These are phyloP conservation scores for Diplodia seriata DNA, from an alignment of 2,329 filamentous ascomycete species.

Conservation along the genomic window DNA sequence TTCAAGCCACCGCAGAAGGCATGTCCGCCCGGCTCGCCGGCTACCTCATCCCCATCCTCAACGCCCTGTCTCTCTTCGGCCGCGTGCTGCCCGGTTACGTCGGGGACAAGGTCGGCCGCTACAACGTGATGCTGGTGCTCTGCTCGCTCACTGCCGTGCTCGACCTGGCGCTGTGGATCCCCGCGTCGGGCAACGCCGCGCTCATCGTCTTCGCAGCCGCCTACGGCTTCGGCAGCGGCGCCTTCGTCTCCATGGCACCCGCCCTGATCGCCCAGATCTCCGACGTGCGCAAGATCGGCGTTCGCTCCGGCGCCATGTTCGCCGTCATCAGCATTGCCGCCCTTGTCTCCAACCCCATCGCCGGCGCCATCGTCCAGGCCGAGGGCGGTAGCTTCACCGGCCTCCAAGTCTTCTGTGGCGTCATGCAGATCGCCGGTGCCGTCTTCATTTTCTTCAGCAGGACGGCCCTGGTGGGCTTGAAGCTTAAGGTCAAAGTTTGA, in stretches of 20 bases:
- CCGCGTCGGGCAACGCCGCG: constrained; percentile 55
- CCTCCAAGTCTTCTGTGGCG: constrained; percentile 70
- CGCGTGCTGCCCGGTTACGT: constrained; percentile 61
- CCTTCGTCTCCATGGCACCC: constrained; percentile 68
- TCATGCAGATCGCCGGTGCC: constrained; percentile 57
- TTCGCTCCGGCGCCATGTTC: constrained; percentile 70
- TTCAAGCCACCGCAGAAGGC: constrained; percentile 54
- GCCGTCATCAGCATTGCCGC: constrained; percentile 68
- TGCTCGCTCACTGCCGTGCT: constrained; percentile 57
- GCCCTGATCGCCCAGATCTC: constrained; percentile 73
- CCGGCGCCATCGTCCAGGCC: constrained; percentile 53
- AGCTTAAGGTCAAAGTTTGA: constrained; percentile 38
- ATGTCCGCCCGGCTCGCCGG: constrained; percentile 56
- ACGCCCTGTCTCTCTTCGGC: constrained; percentile 55
- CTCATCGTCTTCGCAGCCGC: constrained; percentile 70
- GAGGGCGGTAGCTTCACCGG: constrained; percentile 60
- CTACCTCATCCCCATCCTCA: constrained; percentile 64
- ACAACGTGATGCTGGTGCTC: constrained; percentile 59
- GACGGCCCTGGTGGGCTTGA: constrained; percentile 41
- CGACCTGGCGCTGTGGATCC: constrained; percentile 64
- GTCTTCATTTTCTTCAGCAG: constrained; percentile 42
- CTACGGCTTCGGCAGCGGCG: constrained; percentile 73
- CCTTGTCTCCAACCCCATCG: constrained; percentile 72
- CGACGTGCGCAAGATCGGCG: constrained; percentile 72
- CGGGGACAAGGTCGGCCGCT: constrained; percentile 61